Conservation (phyloP, 2,329 filamentous ascomycete species). For the Colletotrichum tofieldiae region DNA sequence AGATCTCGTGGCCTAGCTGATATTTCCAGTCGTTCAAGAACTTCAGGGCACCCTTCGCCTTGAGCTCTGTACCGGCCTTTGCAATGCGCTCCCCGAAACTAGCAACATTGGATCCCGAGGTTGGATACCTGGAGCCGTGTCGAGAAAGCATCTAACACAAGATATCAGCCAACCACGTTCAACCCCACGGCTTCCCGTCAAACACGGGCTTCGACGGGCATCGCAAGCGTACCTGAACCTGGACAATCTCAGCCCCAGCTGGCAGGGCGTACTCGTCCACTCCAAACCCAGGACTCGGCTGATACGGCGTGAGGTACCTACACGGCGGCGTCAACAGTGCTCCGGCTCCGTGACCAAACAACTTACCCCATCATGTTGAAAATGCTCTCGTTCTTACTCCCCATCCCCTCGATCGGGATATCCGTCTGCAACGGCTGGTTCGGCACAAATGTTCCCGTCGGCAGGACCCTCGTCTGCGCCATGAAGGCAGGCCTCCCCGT, state of each 20-base stretch:
- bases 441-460: conserved; percentile 76
- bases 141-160: conserved; percentile 76
- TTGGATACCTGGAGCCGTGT: conserved; percentile 83
- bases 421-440: conserved; percentile 81
- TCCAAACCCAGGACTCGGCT: conserved; percentile 80
- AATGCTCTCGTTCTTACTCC: conserved; percentile 73
- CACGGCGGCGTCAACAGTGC: background rate
- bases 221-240: conserved; percentile 66
- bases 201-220: background rate
- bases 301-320: conserved; percentile 76
- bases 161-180: background rate
- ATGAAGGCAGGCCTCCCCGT: conserved; percentile 80
- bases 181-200: background rate
- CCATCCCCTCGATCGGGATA: conserved; percentile 75
- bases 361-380: conserved; percentile 77
- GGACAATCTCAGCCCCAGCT: conserved; percentile 76
- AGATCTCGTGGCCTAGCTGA: conserved; percentile 78
- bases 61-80: conserved; percentile 67
- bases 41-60: conserved; percentile 70
- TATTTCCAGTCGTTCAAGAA: conserved; percentile 82
- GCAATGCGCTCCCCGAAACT: conserved; percentile 71
- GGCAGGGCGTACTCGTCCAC: conserved; percentile 81
- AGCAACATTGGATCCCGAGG: conserved; percentile 69
- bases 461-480: conserved; percentile 79
- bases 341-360: too few relatives aligned